Percentiles rank a stretch among this genome's conserved stretches.
phyloP scores from a whole-genome alignment of 1,284 basidiomycete species.

The Clitocybe nebularis region DNA sequence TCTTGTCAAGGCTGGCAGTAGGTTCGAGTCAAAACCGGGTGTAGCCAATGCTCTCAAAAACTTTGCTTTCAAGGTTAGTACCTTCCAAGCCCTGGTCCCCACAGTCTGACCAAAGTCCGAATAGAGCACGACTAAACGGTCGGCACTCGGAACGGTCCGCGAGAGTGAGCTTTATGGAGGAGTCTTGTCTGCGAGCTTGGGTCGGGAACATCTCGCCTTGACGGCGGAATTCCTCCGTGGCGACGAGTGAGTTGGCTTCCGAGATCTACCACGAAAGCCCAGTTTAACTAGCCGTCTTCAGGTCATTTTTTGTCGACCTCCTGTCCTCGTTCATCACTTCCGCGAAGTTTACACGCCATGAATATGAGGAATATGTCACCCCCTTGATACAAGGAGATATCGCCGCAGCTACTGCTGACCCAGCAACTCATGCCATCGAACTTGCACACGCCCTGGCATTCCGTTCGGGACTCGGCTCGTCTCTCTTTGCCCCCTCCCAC shows the following conservation, averaged over 20 bases:
- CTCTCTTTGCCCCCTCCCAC: slow-evolving; percentile 78
- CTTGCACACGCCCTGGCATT: slow-evolving; percentile 86
- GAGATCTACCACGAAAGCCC: too few relatives aligned
- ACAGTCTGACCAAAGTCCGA: slow-evolving; percentile 2
- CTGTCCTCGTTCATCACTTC: slow-evolving; percentile 82
- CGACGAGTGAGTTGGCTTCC: slow-evolving; percentile 95
- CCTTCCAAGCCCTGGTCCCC: background rate
- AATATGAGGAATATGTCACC: slow-evolving; percentile 82
- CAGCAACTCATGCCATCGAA: slow-evolving; percentile 71
- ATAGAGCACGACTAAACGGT: slow-evolving; percentile 80
- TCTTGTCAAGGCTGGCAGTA: slow-evolving; percentile 86
- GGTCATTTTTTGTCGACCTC: slow-evolving; percentile 83
- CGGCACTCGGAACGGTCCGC: slow-evolving; percentile 87
- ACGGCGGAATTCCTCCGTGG: slow-evolving; percentile 95
- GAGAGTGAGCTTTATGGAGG: slow-evolving; percentile 95
- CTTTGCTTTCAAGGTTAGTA: slow-evolving; percentile 91
- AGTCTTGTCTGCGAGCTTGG: slow-evolving; percentile 82
- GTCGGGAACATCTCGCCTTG: slow-evolving; percentile 87
- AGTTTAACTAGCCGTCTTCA: slow-evolving; percentile 27
- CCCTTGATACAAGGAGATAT: slow-evolving; percentile 75
- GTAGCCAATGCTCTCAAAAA: slow-evolving; percentile 91
- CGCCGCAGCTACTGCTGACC: slow-evolving; percentile 55
- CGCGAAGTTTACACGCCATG: slow-evolving; percentile 81
- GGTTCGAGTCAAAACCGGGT: slow-evolving; percentile 84
- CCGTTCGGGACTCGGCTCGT: slow-evolving; percentile 86